phyloP scores from a whole-genome alignment of 1,139 yeast species.

The Candida tunisiensis region DNA sequence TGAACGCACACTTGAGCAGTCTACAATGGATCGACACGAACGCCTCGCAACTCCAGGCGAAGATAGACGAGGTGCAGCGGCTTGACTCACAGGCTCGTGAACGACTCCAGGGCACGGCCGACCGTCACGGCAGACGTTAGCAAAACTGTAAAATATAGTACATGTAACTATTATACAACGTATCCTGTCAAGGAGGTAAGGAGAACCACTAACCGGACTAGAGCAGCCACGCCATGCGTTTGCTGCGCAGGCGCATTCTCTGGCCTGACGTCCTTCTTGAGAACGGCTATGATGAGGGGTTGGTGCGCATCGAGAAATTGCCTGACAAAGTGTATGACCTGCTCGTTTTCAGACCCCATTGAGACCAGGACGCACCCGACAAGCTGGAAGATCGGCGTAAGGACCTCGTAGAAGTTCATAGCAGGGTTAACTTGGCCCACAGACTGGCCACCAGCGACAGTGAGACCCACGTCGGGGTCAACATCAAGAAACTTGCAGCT shows the following conservation, averaged over 20 bases:
- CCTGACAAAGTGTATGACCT: conserved; percentile 39
- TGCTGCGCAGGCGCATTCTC: conserved; percentile 3
- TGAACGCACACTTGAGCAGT: conserved; percentile 81
- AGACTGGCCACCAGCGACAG: conserved; percentile 5
- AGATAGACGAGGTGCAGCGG: conserved; percentile 27
- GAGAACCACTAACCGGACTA: conserved; percentile 40
- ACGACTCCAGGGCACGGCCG: conserved; percentile 5
- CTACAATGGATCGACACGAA: conserved; percentile 72
- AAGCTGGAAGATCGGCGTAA: conserved; percentile 67
- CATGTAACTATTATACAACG: conserved; percentile 1
- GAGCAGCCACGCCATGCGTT: conserved; percentile 7
- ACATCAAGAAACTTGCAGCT: conserved; percentile 40
- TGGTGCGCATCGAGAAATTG: conserved; percentile 36
- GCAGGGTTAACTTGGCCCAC: background rate
- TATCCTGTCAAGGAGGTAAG: conserved; percentile 35
- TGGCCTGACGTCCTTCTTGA: conserved; percentile 24
- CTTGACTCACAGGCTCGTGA: conserved; percentile 11
- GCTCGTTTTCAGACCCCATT: conserved; percentile 63
- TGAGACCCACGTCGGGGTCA: conserved; percentile 66
- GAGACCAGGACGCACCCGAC: conserved; percentile 52
- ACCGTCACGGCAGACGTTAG: background rate
- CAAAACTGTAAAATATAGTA: background rate
- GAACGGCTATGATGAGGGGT: conserved; percentile 42
- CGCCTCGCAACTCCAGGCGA: conserved; percentile 51
- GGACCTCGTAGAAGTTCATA: conserved; percentile 34